These are phyloP conservation scores for Camelina sativa DNA, from an alignment of 345 rosid species.

Conservation along the genomic window DNA sequence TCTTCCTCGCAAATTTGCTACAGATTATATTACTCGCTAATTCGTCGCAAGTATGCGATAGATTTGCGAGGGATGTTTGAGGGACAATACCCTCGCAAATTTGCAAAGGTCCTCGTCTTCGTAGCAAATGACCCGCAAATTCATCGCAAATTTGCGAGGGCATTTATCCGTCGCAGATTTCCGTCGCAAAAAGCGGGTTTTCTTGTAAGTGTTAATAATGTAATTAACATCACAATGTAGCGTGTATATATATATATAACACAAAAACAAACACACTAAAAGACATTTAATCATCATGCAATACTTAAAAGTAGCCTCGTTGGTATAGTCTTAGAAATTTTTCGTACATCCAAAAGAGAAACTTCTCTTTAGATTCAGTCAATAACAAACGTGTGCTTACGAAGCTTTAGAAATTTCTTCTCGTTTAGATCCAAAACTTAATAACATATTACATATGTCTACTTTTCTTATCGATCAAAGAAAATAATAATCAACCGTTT, in stretches of 20 bases:
- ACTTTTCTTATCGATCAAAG: not conserved
- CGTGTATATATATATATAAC: not conserved
- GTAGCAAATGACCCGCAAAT: no score
- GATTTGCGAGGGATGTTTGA: no score
- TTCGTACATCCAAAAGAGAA: conserved; percentile 15
- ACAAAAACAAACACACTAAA: not conserved
- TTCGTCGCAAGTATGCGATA: no score
- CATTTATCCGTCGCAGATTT: no score
- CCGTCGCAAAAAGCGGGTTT: no score
- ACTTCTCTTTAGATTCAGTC: conserved; percentile 25
- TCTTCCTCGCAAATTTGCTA: no score
- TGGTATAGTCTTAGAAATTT: not conserved
- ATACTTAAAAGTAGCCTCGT: not conserved
- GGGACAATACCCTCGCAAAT: no score
- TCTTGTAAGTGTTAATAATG: not conserved
- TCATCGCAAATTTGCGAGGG: no score
- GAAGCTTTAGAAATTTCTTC: conserved; percentile 3
- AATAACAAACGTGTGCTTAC: not conserved
- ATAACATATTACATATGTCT: conserved; percentile 1
- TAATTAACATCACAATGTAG: not conserved
- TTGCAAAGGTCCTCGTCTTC: no score
- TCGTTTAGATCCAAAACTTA: conserved; percentile 18
- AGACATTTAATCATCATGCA: not conserved
- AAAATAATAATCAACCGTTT: conserved; percentile 19
- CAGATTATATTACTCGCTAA: no score